phyloP scores from a whole-genome alignment of 1,284 basidiomycete genomes.

The Ustilago bromivora region DNA sequence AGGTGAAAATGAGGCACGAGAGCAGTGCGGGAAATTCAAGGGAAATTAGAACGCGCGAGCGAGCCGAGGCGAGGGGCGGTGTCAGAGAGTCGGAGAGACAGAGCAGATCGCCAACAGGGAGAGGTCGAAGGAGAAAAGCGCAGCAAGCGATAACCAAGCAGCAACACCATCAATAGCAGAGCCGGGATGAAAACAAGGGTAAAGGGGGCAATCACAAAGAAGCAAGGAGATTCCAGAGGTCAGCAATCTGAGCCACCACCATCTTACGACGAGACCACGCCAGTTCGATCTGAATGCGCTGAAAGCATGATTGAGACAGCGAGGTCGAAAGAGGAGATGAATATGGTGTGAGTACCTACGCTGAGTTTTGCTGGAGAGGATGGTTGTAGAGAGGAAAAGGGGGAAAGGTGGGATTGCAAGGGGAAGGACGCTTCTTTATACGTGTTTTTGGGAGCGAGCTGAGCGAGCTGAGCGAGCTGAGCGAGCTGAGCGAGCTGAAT shows the following conservation, averaged over 20 bases:
- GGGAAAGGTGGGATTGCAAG: constrained; percentile 7
- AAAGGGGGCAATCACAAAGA: constrained; percentile 4
- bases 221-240: constrained; percentile 12
- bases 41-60: constrained; percentile 33
- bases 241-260: constrained; percentile 18
- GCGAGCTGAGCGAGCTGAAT: constrained; percentile 6
- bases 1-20: constrained; percentile 15
- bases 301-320: constrained; percentile 1
- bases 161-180: constrained; percentile 16
- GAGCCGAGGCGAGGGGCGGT: constrained; percentile 28
- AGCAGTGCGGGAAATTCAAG: constrained; percentile 48
- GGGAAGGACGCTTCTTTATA: constrained; percentile 41
- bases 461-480: constrained; percentile 8
- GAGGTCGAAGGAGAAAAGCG: neutral
- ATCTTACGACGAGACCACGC: neutral
- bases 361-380: constrained; percentile 34
- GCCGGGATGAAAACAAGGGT: constrained; percentile 12
- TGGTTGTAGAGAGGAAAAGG: constrained; percentile 45
- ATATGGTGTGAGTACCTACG: constrained; percentile 41
- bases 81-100: constrained; percentile 17
- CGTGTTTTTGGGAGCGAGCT: constrained; percentile 22
- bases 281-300: constrained; percentile 1
- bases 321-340: neutral
- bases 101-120: constrained; percentile 9
- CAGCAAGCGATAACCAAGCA: neutral